Evolutionary conservation across 345 rosid species (phyloP), one percentile per base, ranked within the genome.

Genomic region (Iberis pinnata): DNA sequence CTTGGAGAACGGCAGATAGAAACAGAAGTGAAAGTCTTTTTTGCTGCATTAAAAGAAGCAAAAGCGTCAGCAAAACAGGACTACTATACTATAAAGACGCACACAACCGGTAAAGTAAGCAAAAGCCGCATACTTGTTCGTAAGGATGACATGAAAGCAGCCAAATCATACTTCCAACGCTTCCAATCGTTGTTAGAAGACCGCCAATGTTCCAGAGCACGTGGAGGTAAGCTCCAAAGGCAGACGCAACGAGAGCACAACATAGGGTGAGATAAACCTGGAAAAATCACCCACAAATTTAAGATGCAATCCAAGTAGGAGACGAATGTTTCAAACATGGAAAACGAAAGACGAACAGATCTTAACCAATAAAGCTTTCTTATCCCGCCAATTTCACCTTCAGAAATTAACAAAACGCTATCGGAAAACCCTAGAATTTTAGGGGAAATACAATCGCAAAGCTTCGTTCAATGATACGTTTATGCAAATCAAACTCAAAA

Each of bases 141-240:
- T 69, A 61, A 2, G 82, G 64, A 49, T 94, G 82, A 9, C 64
- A 61, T 0, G 85, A 69, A 8, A 78, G 80, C 3, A 93, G 74
- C 95, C 94, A 86, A 11, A 58, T 47, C 12, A 83, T 85, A 64
- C 78, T 70, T 42, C 95, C 99, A 4, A 80, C 0, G 58, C 72
- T 73, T 15, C 81, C 95, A 24, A 88, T 13, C 2, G 86, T 75
- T 0, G 99, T 93, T 7, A 93, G 74, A 24, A 86, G 50, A 38
- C 97, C 99, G 20, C 97, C 97, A 1, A 88, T 82, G 48, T 93
- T 88, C 88, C 77, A 87, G 11, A 84, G 57, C 10, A 86, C 61
- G 53, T 89, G 94, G 31, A 86, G 72, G 54, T 84, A 89, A 49
- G 80, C 81, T 12, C 97, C 96, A 53, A 70, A 65, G 0, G 96